Conservation (phyloP, 2,329 filamentous ascomycete species). For the Colletotrichum sp. region DNA sequence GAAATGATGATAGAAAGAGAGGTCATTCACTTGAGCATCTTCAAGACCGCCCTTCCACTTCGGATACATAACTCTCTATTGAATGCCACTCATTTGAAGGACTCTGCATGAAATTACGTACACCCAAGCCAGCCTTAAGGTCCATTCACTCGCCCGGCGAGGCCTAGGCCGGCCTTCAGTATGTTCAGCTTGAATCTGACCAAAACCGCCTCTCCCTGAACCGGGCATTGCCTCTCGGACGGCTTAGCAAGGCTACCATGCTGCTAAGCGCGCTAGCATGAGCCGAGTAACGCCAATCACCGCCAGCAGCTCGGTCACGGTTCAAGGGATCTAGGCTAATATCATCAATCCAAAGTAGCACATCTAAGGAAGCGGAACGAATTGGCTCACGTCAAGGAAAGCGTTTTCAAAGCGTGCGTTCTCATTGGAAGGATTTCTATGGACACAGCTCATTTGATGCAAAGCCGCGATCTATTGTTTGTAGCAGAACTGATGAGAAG, state of each 20-base stretch:
- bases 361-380: neutral
- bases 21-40: too few relatives aligned
- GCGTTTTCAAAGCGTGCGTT: neutral
- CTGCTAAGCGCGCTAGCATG: neutral
- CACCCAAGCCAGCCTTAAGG: too few relatives aligned
- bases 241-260: neutral
- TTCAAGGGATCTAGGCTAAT: neutral
- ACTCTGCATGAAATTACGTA: too few relatives aligned
- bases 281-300: neutral
- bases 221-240: neutral
- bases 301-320: neutral
- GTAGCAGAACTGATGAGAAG: neutral
- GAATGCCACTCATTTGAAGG: accelerated
- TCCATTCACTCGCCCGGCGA: too few relatives aligned
- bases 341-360: neutral
- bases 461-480: neutral
- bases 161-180: neutral
- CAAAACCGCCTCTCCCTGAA: neutral
- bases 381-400: neutral
- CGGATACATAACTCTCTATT: too few relatives aligned
- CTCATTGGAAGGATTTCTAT: neutral
- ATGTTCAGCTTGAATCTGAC: neutral
- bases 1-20: too few relatives aligned
- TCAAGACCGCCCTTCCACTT: too few relatives aligned
- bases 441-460: neutral